Conservation (phyloP, 176 grass and related monocot genomes). For the Canna indica region DNA sequence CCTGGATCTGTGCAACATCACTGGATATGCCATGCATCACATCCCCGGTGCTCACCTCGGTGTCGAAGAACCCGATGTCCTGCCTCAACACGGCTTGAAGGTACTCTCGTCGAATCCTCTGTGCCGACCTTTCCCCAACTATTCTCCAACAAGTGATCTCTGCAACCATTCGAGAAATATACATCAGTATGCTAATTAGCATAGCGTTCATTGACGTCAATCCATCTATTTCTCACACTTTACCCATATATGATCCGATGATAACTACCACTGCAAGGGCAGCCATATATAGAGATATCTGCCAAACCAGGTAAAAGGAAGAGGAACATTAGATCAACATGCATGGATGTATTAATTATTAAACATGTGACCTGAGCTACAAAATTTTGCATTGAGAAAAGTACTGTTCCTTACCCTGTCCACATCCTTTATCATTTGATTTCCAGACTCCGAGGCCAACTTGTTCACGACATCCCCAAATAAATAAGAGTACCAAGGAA, state of each 20-base stretch:
- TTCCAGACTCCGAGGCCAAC: conserved; percentile 18
- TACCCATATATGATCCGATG: conserved; percentile 45
- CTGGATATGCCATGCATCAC: conserved; percentile 66
- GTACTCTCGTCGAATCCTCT: conserved; percentile 41
- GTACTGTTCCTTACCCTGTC: conserved; percentile 14
- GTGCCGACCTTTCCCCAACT: conserved; percentile 42
- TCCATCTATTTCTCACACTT: background rate
- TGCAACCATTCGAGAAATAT: too few relatives aligned
- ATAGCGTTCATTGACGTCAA: too few relatives aligned
- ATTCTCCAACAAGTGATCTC: conserved; percentile 73
- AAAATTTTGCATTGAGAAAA: too few relatives aligned
- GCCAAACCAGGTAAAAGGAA: background rate
- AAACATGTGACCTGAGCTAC: background rate
- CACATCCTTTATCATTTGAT: conserved; percentile 54
- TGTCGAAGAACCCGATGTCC: conserved; percentile 69
- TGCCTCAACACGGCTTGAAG: conserved; percentile 50
- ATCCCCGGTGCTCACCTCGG: conserved; percentile 52
- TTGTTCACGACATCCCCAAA: conserved; percentile 68
- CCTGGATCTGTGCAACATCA: conserved; percentile 58
- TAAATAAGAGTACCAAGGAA: conserved; percentile 66
- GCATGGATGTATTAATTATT: background rate
- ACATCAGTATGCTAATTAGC: background rate
- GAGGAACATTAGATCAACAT: background rate
- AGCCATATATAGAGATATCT: conserved; percentile 53
- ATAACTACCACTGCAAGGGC: conserved; percentile 40